These are phyloP conservation scores for Micractinium conductrix DNA, from an alignment of 139 green algal genomes.

Conservation along the genomic window DNA sequence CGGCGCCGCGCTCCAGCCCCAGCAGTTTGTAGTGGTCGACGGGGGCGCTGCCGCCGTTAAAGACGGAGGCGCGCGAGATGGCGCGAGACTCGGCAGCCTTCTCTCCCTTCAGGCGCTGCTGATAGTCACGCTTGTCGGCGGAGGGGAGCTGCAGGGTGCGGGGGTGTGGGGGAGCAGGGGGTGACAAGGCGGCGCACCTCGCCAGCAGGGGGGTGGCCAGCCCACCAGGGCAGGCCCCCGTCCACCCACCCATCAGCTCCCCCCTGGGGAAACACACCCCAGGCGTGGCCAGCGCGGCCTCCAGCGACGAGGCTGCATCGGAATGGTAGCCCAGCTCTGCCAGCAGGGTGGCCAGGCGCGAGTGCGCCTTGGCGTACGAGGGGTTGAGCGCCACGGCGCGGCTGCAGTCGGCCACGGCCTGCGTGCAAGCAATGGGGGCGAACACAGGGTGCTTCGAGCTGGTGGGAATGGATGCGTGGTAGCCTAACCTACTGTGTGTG, in stretches of 20 bases:
- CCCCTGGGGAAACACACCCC: too few relatives aligned
- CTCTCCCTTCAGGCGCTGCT: slow-evolving; percentile 12
- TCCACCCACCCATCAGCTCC: too few relatives aligned
- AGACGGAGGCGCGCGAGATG: background rate
- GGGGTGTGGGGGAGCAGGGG: background rate
- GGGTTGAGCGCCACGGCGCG: slow-evolving; percentile 72
- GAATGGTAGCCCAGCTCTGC: slow-evolving; percentile 45
- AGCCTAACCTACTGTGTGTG: background rate
- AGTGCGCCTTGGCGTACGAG: slow-evolving; percentile 59
- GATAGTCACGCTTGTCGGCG: slow-evolving; percentile 25
- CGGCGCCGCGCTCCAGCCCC: slow-evolving; percentile 27
- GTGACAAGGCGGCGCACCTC: too few relatives aligned
- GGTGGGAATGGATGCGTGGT: background rate
- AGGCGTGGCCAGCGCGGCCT: background rate
- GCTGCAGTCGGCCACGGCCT: slow-evolving; percentile 82
- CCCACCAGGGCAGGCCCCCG: background rate
- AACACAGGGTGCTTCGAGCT: background rate
- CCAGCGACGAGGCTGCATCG: slow-evolving; percentile 27
- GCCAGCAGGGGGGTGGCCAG: background rate
- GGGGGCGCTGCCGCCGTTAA: background rate
- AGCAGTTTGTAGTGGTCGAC: slow-evolving; percentile 46
- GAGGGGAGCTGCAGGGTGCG: background rate
- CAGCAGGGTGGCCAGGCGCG: slow-evolving; percentile 53
- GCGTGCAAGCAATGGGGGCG: background rate
- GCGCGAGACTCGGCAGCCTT: background rate